Base-by-base conservation (phyloP, 495 filamentous ascomycete species). In the Paragyromitra xinjiangensis region DNA sequence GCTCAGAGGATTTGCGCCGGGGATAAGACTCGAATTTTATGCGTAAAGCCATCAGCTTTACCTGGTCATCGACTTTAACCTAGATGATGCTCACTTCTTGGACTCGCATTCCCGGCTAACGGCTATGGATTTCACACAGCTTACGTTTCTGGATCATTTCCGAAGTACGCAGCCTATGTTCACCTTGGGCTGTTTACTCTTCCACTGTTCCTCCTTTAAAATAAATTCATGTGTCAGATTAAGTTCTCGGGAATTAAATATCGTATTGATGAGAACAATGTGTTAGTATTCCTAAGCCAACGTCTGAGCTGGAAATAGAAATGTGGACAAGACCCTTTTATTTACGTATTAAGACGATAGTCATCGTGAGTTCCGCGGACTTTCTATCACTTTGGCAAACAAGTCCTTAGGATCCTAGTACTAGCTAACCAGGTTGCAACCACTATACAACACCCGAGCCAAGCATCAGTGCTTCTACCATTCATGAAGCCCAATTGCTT, bases 401-500 rank as follows among this genome's bases (percentile, higher is more conserved):
- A 9, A 48, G 16, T 48, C 11, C 11, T 48, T 48, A 16, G 44
- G 0, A 12, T 9, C 11, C 44, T 48, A 16, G 44, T 16, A 16
- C 3, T 9, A 24, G 55, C 14, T 58, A 29, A 26, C 29, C 3
- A 34, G 22, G 9, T 26, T 29, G 34, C 12, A 37, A 58, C 55
- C 14, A 29, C 14, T 19, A 6, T 58, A 11, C n/a, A 4, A 51
- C 2, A 58, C 24, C 44, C 8, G 51, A 29, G 66, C 22, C 9
- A 19, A n/a, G 39, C 14, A 14, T 58, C 55, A 58, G 55, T 58
- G 66, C 22, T 34, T 61, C 67, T 53, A 1, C 67, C 45, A 37
- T 61, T 44, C 34, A 44, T 19, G 44, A 69, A 42, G 65, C 66
- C 53, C 53, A 42, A 59, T 59, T 59, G 53, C 67, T 69, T 69